These are phyloP conservation scores for Letharia columbiana DNA, from an alignment of 495 filamentous ascomycete species.

Conservation along the genomic window DNA sequence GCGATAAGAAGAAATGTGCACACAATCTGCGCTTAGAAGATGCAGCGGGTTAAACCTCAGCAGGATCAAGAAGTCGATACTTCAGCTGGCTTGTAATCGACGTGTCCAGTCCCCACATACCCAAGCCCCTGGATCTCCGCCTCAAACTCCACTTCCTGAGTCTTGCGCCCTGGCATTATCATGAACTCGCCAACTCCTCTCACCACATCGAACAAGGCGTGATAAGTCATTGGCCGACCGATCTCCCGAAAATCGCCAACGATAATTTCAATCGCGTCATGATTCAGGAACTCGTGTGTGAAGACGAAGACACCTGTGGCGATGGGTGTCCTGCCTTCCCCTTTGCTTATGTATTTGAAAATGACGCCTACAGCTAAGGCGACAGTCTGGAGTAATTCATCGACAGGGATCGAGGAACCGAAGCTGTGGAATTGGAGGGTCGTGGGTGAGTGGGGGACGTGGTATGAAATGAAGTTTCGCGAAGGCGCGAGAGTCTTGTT, in stretches of 20 bases:
- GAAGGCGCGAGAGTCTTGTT: not conserved
- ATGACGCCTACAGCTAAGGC: not conserved
- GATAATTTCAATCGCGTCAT: not conserved
- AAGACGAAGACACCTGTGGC: not conserved
- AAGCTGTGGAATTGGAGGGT: slow-evolving; percentile 5
- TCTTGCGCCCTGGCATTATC: not conserved
- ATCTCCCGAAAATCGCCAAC: slow-evolving; percentile 8
- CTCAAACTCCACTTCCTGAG: slow-evolving; percentile 2
- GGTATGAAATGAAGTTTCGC: not conserved
- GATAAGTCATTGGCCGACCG: not conserved
- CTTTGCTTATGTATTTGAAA: too few relatives aligned
- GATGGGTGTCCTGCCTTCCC: not conserved
- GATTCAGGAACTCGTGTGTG: not conserved
- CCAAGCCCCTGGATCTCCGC: not conserved
- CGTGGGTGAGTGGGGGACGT: not conserved
- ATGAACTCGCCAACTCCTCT: slow-evolving; percentile 4
- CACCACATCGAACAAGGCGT: not conserved
- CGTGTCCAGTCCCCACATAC: not conserved
- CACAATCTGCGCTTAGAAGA: not conserved
- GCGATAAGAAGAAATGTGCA: not conserved
- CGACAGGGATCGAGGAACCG: not conserved
- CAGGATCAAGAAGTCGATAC: not conserved
- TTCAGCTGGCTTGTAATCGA: not conserved
- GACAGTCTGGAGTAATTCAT: not conserved
- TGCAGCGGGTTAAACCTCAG: not conserved